Evolutionary conservation across 2,329 filamentous ascomycete species (phyloP), one percentile per base, ranked within the genome.

Genomic region (Fusarium incarnatum): DNA sequence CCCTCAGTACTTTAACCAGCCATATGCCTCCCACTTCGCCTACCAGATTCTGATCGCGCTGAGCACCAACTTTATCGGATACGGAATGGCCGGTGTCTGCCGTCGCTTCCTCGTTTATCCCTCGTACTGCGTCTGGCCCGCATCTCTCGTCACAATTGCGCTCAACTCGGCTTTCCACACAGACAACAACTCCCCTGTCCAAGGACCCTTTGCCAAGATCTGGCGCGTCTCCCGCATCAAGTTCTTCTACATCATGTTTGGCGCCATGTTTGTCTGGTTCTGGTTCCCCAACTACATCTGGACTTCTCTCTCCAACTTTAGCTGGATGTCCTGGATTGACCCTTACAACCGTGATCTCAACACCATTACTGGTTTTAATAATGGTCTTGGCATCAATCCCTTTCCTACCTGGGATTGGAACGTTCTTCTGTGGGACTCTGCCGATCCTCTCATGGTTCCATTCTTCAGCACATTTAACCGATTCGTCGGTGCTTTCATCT

Each of bases 391-490:
- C 25, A 70, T 85, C 53, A 84, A 84, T 68, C 82, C 82, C 2
- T 79, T 81, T 55, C 81, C 83, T 5, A 85, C 83, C 5, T 83
- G 82, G 64, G 83, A 85, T 69, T 85, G 83, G 83, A 85, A 85
- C 67, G 75, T 83, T 46, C 67, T 84, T 22, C 79, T 83, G 6
- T 81, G 80, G 80, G 80, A 81, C 53, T 81, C 79, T 41, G 74
- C 80, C 69, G 82, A 84, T 60, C 82, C 82, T 2, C 78, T 84
- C 56, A 83, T 84, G 80, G 80, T 84, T 10, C 85, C 85, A 6
- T 86, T 85, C 73, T 86, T 88, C 78, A 87, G 86, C 28, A 90
- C 89, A 45, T 81, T 88, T 57, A 92, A 92, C 77, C 87, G 86
- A 23, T 81, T 90, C 65, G 78, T 89, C 46, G 89, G 89, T 30